phyloP scores from a whole-genome alignment of 2,329 filamentous ascomycete species.

The Pseudocercospora macadamiae region DNA sequence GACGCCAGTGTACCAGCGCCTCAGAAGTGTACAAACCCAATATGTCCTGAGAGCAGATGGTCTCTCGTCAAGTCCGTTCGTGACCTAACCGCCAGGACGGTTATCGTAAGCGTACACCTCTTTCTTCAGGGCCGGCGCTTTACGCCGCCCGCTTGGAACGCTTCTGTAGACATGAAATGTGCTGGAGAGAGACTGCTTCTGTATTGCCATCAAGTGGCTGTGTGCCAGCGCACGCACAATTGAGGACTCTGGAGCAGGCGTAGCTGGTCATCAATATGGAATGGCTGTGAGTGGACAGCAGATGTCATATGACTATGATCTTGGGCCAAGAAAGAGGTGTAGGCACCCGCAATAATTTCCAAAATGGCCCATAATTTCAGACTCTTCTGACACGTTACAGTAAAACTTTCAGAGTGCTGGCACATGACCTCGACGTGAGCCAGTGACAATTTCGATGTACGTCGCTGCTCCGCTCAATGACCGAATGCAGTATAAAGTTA shows the following conservation, averaged over 20 bases:
- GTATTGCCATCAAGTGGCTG: no score
- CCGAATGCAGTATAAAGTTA: background rate
- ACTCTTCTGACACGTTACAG: no score
- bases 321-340: no score
- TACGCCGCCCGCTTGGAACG: no score
- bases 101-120: background rate
- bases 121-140: no score
- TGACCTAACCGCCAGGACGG: background rate
- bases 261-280: background rate
- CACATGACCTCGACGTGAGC: background rate
- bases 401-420: no score
- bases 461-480: background rate
- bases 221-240: no score
- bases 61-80: constrained; percentile 27
- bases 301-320: background rate
- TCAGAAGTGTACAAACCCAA: constrained; percentile 27
- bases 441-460: background rate
- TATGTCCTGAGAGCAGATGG: constrained; percentile 28
- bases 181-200: no score
- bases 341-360: no score
- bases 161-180: no score
- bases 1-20: constrained; percentile 16
- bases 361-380: background rate
- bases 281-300: background rate
- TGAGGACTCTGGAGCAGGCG: no score